Percentiles rank a stretch among this genome's conserved stretches.
These are phyloP conservation scores for Phytopythium sindhum DNA, from an alignment of 352 stramenopile genomes.

Conservation along the genomic window DNA sequence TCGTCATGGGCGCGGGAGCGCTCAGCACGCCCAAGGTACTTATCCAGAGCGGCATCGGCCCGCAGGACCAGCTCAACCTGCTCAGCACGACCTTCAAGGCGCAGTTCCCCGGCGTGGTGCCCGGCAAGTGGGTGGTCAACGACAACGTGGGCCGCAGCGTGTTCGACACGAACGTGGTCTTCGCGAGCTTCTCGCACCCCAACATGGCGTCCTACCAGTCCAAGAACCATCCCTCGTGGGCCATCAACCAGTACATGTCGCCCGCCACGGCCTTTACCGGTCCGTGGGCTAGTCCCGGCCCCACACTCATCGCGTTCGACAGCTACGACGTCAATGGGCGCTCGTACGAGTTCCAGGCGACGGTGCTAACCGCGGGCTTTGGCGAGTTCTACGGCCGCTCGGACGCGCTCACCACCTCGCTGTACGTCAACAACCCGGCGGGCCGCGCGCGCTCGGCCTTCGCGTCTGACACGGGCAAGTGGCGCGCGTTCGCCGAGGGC, in stretches of 20 bases:
- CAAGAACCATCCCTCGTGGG: constrained; percentile 21
- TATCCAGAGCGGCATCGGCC: constrained; percentile 76
- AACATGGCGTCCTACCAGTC: constrained; percentile 51
- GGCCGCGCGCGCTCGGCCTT: constrained; percentile 45
- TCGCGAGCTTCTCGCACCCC: constrained; percentile 44
- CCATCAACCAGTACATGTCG: constrained; percentile 53
- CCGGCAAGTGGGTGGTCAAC: constrained; percentile 38
- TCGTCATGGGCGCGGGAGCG: constrained; percentile 72
- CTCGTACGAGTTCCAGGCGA: constrained; percentile 62
- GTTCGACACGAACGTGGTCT: constrained; percentile 56
- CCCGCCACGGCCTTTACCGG: constrained; percentile 28
- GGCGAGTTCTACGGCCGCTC: constrained; percentile 21
- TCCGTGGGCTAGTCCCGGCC: constrained; percentile 37
- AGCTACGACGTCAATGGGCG: constrained; percentile 49
- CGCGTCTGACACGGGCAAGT: constrained; percentile 28
- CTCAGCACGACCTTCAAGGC: constrained; percentile 18
- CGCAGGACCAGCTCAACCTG: constrained; percentile 45
- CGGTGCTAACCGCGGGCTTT: constrained; percentile 44
- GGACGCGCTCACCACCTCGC: constrained; percentile 34
- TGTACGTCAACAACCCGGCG: constrained; percentile 70
- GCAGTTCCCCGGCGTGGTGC: constrained; percentile 46
- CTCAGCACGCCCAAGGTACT: constrained; percentile 79
- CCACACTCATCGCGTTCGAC: constrained; percentile 59
- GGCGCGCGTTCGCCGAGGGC: constrained; percentile 32
- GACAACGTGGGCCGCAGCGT: constrained; percentile 53